Base-by-base conservation (phyloP, 176 grass and related monocot species). In the Saccharum spontaneum region DNA sequence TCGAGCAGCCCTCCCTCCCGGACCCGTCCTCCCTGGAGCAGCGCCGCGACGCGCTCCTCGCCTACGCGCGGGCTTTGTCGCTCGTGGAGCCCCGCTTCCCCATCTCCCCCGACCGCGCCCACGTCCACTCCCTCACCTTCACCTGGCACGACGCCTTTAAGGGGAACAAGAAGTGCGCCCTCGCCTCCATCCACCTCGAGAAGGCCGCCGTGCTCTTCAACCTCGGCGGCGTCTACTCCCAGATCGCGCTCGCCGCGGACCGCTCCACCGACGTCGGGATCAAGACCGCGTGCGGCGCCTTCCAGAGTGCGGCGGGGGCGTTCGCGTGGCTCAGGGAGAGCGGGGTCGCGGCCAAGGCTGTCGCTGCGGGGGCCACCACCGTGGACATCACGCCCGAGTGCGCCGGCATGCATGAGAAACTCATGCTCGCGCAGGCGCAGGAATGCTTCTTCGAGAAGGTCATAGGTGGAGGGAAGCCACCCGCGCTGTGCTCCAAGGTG, bases 381-480 rank as follows among this genome's bases (percentile, higher is more conserved):
- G 84, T 92, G 4, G 97, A 99, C 43, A 76, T 99, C 31, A 90
- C 94, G 18, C 90, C 94, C 9, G 97, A 99, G 84, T 97, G 90
- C 66, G 86, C 94, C 8, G 92, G 44, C 36, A 99, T 99, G 94
- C 92, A 97, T 39, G 97, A 99, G 86, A 96, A 90, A 79, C 89
- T 99, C 17, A 94, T 99, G 97, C 97, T 99, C 49, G 97, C 97
- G 39, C 97, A 99, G 79, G 94, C 97, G 20, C 94, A 99, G 79
- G 97, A 99, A 83, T 99, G 97, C 88, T 97, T 99, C 90, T 99
- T 94, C 68, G 97, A 99, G 90, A 99, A 94, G 91, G 97, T 94
- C 17, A 91, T 99, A 65, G 90, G 79, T n/a, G 97, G 93, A 15
- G 94, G 87, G n/a, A 99, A 97, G 84, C 94, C 97, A 5, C 91